Percentiles rank a stretch among this genome's conserved stretches.
Evolutionary conservation across 2,329 filamentous ascomycete genomes (phyloP).

Genomic region (Cercospora beticola): DNA sequence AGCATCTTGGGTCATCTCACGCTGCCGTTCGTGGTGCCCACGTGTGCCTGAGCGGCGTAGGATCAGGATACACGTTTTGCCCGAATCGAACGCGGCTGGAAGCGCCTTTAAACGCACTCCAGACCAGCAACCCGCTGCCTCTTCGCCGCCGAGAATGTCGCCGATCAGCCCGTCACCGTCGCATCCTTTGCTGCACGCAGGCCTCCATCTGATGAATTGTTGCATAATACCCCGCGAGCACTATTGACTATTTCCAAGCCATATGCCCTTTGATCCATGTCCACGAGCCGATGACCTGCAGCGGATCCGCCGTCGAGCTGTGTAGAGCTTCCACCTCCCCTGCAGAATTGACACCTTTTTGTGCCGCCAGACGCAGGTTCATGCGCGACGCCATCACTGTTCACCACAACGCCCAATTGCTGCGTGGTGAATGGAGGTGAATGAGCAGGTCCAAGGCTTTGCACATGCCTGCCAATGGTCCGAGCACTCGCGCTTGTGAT

Average conservation of each 20-base stretch:
- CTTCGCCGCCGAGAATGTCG: background rate
- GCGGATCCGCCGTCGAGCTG: conserved; percentile 12
- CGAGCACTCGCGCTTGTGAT: background rate
- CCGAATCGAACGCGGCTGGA: background rate
- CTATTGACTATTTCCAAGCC: background rate
- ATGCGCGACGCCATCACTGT: background rate
- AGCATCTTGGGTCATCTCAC: conserved; percentile 1
- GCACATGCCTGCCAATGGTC: conserved; percentile 12
- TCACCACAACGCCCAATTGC: background rate
- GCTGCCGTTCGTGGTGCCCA: background rate
- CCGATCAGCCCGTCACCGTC: conserved; percentile 6
- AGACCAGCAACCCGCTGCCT: background rate
- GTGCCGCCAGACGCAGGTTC: conserved; percentile 9
- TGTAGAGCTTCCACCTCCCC: conserved; percentile 11
- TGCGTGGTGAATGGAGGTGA: background rate
- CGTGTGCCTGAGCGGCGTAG: background rate
- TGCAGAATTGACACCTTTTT: conserved; percentile 1
- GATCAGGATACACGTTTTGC: background rate
- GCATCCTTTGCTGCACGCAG: background rate
- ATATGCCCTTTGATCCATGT: background rate
- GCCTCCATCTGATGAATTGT: conserved; percentile 4
- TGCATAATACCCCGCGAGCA: conserved; percentile 11
- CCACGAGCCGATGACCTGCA: conserved; percentile 5
- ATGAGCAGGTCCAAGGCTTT: conserved; percentile 1
- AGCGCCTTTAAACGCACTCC: background rate